Percentiles rank a stretch among this genome's conserved stretches.
Evolutionary conservation across 805 yeast genomes (phyloP).

Genomic region (Lipomyces yamanashiensis): DNA sequence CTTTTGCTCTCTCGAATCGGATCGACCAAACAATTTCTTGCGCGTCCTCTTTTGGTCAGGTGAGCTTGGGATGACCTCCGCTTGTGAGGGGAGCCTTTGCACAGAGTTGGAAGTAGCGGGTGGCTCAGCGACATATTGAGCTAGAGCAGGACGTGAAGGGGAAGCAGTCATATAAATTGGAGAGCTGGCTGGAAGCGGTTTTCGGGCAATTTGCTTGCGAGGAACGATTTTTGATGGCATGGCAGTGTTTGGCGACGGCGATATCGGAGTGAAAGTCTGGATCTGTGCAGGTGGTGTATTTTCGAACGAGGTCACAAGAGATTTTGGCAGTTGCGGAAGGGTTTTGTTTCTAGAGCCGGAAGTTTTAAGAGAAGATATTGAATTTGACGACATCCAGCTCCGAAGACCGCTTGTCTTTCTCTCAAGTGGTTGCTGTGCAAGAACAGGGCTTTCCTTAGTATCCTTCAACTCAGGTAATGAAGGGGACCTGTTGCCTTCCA

Average conservation of each 20-base stretch:
- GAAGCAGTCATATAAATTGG: neutral
- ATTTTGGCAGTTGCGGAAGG: slow-evolving; percentile 4
- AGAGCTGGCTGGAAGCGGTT: neutral
- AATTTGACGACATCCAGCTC: neutral
- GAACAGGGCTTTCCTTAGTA: neutral
- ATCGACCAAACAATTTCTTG: neutral
- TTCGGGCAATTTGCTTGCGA: neutral
- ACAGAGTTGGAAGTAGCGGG: neutral
- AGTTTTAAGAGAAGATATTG: neutral
- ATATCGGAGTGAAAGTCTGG: neutral
- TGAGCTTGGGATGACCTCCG: neutral
- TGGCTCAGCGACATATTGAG: neutral
- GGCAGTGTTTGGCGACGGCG: neutral
- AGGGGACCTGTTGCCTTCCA: neutral
- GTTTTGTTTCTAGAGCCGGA: slow-evolving; percentile 2
- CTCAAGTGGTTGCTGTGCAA: neutral
- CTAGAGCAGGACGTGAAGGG: neutral
- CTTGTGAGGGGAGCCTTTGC: neutral
- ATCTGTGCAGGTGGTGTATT: neutral
- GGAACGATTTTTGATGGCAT: neutral
- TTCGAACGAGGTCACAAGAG: neutral
- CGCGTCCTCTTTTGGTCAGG: neutral
- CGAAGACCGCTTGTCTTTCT: neutral
- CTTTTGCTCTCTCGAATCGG: neutral
- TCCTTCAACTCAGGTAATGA: neutral